Evolutionary conservation across 805 yeast genomes (phyloP), one percentile per base, ranked within the genome.

Genomic region (Ogataea degrootiae): DNA sequence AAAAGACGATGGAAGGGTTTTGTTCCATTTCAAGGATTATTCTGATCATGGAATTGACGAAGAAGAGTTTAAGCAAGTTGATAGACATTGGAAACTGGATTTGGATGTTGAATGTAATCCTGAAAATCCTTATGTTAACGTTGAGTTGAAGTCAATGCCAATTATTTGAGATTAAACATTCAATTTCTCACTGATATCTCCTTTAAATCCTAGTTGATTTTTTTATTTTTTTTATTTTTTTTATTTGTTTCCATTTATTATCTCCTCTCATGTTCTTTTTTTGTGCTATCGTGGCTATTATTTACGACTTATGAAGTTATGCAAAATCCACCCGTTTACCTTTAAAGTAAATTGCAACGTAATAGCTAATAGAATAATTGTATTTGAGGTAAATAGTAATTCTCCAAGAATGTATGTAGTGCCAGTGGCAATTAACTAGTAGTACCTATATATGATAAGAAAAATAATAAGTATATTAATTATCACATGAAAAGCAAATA

Each of bases 71-170:
- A 67, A 59, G 48, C 43, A 39, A 40, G 34, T 41, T 37, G 62
- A 73, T 54, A 76, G 83, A 57, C 82, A 77, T 58, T 84, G 85
- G 78, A 79, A 72, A 54, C 71, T 83, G 51, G 79, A 78, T 54
- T 75, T 84, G 59, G 77, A 73, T 45, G 83, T 83, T 44, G 77
- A 72, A 53, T 82, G 88, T 63, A 80, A 77, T 63, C 81, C 81
- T 49, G 82, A 82, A 53, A 77, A 74, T 60, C 86, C 91, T 8
- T 62, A 76, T 65, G 83, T 84, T 46, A 80, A 75, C 48, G 82
- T 84, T 22, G 84, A 80, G 55, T 81, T 83, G 63, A 74, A 65
- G 61, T 75, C 87, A n/a, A 58, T 72, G 42, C 84, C 85, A 9
- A 26, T 48, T n/a, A 44, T 48, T 19, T 48, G 46, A 22, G 31